Evolutionary conservation across 2,329 filamentous ascomycete genomes (phyloP).

Genomic region (Colletotrichum sp.): DNA sequence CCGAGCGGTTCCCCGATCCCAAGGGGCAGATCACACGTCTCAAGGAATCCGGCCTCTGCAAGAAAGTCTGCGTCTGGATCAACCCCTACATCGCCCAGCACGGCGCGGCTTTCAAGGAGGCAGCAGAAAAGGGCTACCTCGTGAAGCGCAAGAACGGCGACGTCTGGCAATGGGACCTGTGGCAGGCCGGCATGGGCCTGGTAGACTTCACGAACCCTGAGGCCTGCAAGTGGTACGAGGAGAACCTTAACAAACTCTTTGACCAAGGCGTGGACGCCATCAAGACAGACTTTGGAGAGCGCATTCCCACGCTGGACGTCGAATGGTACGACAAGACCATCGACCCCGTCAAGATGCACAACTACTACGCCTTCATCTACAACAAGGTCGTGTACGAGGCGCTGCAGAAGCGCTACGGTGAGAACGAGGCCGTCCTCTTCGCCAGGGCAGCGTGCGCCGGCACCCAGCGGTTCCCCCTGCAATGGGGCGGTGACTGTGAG

Average conservation of each 20-base stretch:
- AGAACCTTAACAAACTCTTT: conserved; percentile 67
- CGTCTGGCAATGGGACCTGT: conserved; percentile 78
- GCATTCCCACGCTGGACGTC: conserved; percentile 69
- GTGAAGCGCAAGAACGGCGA: conserved; percentile 72
- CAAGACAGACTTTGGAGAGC: conserved; percentile 80
- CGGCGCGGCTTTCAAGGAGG: conserved; percentile 68
- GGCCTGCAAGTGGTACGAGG: conserved; percentile 68
- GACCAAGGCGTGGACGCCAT: conserved; percentile 73
- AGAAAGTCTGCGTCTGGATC: conserved; percentile 77
- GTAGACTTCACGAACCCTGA: conserved; percentile 77
- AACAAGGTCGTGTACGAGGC: conserved; percentile 74
- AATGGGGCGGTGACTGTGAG: conserved; percentile 79
- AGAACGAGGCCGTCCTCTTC: conserved; percentile 65
- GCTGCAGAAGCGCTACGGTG: conserved; percentile 57
- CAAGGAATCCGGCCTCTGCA: conserved; percentile 64
- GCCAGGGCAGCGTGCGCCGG: conserved; percentile 72
- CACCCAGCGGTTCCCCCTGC: conserved; percentile 71
- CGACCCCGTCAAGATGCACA: conserved; percentile 74
- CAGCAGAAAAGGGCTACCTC: conserved; percentile 70
- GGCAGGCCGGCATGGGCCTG: conserved; percentile 79
- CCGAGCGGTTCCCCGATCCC: conserved; percentile 72
- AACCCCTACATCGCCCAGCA: conserved; percentile 77
- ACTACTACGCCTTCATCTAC: conserved; percentile 77
- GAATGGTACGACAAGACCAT: conserved; percentile 64
- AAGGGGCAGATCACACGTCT: conserved; percentile 66